A percentile compares a stretch with the other conserved stretches of the same genome.
Conservation (phyloP, 768 basidiomycete species). For the Chalciporus chontae region DNA sequence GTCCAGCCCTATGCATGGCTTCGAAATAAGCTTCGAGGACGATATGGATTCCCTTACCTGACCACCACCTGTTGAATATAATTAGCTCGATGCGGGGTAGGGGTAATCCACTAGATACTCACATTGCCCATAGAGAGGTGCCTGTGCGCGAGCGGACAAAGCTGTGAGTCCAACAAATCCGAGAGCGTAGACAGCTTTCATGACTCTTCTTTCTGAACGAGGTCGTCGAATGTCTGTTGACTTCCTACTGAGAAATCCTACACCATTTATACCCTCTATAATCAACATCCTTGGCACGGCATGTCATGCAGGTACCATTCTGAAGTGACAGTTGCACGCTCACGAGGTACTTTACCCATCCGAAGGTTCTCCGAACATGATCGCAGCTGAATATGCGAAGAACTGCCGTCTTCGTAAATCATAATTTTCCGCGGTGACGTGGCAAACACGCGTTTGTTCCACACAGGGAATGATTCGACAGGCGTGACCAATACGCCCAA, state of each 20-base stretch:
- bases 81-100: background rate
- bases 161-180: background rate
- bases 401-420: too few species aligned
- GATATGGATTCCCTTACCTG: background rate
- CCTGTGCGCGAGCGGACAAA: slow-evolving; percentile 7
- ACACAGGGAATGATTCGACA: too few species aligned
- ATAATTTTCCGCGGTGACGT: too few species aligned
- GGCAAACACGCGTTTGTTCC: too few species aligned
- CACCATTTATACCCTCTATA: slow-evolving; percentile 3
- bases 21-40: background rate
- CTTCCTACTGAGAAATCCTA: background rate
- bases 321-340: background rate
- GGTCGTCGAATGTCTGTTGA: background rate
- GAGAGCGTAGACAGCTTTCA: slow-evolving; percentile 5
- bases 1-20: slow-evolving; percentile 2
- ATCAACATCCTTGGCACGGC: background rate
- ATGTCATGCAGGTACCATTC: background rate
- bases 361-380: background rate
- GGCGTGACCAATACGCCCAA: too few species aligned
- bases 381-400: background rate
- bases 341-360: background rate
- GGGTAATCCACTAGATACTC: background rate
- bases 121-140: slow-evolving; percentile 13
- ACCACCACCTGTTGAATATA: slow-evolving; percentile 7
- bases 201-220: background rate